These are phyloP conservation scores for Ochromonas danica DNA, from an alignment of 108 stramenopile genomes.

Conservation along the genomic window DNA sequence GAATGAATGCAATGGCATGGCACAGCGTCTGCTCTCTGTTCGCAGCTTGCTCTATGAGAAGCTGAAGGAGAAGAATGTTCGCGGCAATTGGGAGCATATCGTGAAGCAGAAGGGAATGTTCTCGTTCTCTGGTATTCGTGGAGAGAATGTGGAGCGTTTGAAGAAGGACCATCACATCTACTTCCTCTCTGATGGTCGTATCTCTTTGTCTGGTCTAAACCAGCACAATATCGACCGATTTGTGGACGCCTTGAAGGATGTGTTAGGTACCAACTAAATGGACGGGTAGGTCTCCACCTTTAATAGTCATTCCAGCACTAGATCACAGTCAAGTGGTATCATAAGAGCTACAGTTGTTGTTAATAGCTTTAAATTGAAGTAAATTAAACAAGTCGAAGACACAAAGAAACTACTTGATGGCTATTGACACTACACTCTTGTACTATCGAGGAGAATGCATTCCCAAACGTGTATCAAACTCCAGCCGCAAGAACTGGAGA, in stretches of 20 bases:
- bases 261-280: neutral
- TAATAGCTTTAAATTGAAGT: too few relatives aligned
- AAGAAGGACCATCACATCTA: constrained; percentile 44
- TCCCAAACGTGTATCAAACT: constrained; percentile 56
- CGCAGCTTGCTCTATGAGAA: constrained; percentile 34
- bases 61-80: constrained; percentile 35
- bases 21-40: constrained; percentile 38
- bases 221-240: constrained; percentile 3
- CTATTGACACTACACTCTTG: too few relatives aligned
- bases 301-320: too few relatives aligned
- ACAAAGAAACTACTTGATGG: too few relatives aligned
- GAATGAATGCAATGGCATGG: constrained; percentile 42
- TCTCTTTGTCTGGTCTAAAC: constrained; percentile 48
- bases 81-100: constrained; percentile 48
- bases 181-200: constrained; percentile 47
- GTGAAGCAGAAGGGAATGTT: constrained; percentile 50
- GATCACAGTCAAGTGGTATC: too few relatives aligned
- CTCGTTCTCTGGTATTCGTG: constrained; percentile 41
- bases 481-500: constrained; percentile 44
- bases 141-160: constrained; percentile 35
- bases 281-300: too few relatives aligned
- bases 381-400: too few relatives aligned
- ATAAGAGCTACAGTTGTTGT: too few relatives aligned
- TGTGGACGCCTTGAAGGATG: neutral
- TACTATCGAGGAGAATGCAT: constrained; percentile 56